Evolutionary conservation across 164 flowering plant genomes (phyloP), one percentile per base, ranked within the genome.

Genomic region (Annona cherimola): DNA sequence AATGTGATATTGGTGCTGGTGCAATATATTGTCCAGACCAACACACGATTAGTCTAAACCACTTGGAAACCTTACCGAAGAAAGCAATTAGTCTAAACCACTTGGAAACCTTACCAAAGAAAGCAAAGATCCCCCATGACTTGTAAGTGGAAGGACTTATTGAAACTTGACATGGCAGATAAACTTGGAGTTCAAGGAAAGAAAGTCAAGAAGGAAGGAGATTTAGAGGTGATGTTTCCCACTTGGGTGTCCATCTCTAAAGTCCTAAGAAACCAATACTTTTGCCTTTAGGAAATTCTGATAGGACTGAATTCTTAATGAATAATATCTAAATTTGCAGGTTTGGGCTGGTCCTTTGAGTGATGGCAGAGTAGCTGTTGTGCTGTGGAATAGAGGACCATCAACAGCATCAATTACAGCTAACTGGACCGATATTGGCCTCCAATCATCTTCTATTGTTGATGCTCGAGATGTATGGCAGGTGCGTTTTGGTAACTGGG

Each of bases 261-360:
- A 8, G 57, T 50, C 14, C 5, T 5, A 1, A 46, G 54, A 46
- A 7, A 46, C 11, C 57, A 50, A 50, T 8, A 50, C 7, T 50
- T n/a, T n/a, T n/a, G 14, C 57, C 6, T 63, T 63, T 40, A 35
- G 42, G 14, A 6, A 19, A 7, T 8, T 14, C 7, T 57, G 4
- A 42, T n/a, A n/a, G n/a, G n/a, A n/a, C n/a, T 39, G 20, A 5
- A 41, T 39, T 19, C 9, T 11, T 6, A 40, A 12, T 7, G 4
- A 5, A 9, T 42, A 66, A 6, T 6, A 6, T 42, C 46, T 8
- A 57, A 57, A 71, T 7, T 2, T 77, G 76, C 72, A 90, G 92
- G 86, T 91, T 4, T 91, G 97, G 97, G 90, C 89, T 18, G 91
- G 94, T 42, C 84, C 86, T 45, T 76, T 91, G 0, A 80, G 77